Percentiles rank a stretch among this genome's conserved stretches.
phyloP scores from a whole-genome alignment of 2,329 filamentous ascomycete species.

The Dothideomycetes sp. region DNA sequence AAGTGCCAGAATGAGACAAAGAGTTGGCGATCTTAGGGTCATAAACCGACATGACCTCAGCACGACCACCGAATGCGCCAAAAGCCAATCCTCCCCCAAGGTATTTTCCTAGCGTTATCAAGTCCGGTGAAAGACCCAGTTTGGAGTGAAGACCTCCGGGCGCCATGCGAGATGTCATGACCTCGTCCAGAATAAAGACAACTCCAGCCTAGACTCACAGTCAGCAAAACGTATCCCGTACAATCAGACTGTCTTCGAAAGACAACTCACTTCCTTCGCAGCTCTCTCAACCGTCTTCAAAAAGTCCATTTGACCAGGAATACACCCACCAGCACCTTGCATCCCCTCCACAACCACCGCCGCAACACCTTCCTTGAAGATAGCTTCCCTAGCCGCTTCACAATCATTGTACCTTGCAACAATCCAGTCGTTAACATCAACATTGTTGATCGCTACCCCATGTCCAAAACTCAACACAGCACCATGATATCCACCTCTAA shows the following conservation, averaged over 20 bases:
- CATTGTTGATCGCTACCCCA: slow-evolving; percentile 15
- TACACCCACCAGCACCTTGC: slow-evolving; percentile 54
- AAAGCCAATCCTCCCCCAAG: slow-evolving; percentile 58
- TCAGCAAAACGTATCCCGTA: neutral
- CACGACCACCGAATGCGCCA: slow-evolving; percentile 55
- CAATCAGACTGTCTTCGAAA: neutral
- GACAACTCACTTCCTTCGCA: slow-evolving; percentile 24
- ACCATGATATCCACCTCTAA: slow-evolving; percentile 46
- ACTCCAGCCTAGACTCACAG: slow-evolving; percentile 35
- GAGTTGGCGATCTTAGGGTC: slow-evolving; percentile 37
- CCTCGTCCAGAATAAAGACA: slow-evolving; percentile 61
- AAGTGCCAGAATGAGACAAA: slow-evolving; percentile 53
- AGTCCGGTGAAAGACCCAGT: slow-evolving; percentile 45
- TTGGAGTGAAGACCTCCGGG: slow-evolving; percentile 41
- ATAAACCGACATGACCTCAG: slow-evolving; percentile 50
- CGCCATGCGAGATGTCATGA: slow-evolving; percentile 56
- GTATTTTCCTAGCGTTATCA: slow-evolving; percentile 58
- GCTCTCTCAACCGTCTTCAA: slow-evolving; percentile 41
- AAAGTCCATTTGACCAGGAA: slow-evolving; percentile 44
- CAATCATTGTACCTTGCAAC: slow-evolving; percentile 55
- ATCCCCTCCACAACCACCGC: slow-evolving; percentile 59
- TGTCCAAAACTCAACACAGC: slow-evolving; percentile 41
- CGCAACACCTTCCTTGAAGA: slow-evolving; percentile 39
- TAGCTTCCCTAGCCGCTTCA: slow-evolving; percentile 32
- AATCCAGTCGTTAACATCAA: slow-evolving; percentile 48